Evolutionary conservation across 73 alveolate species (phyloP).

Genomic region (Tetrahymena malaccensis): DNA sequence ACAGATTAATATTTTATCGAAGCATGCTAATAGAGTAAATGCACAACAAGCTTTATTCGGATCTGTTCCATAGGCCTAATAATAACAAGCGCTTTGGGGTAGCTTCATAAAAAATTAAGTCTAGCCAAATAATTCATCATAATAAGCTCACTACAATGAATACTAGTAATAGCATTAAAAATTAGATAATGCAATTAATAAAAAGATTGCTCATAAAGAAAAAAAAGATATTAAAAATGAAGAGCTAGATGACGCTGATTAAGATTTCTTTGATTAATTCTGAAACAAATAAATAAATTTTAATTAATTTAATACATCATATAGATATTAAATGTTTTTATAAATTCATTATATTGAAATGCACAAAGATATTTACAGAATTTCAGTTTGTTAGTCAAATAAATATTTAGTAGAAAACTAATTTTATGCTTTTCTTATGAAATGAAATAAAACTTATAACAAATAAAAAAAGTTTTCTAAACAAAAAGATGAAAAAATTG

Average conservation of each 20-base stretch:
- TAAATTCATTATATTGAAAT: too few species aligned
- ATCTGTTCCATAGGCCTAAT: not conserved
- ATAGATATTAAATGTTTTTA: too few species aligned
- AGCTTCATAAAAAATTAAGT: not conserved
- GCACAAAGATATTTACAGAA: too few species aligned
- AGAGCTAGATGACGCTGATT: not conserved
- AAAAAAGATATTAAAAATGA: not conserved
- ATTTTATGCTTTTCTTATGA: too few species aligned
- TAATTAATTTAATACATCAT: not conserved
- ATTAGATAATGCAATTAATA: not conserved
- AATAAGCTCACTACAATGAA: not conserved
- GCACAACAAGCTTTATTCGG: not conserved
- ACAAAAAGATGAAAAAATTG: too few species aligned
- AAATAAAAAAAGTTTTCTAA: too few species aligned
- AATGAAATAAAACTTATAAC: too few species aligned
- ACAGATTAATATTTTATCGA: not conserved
- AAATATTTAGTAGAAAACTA: too few species aligned
- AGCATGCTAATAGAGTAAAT: not conserved
- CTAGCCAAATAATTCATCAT: not conserved
- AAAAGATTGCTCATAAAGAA: not conserved
- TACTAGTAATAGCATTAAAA: not conserved
- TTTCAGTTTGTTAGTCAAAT: too few species aligned
- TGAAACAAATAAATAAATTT: not conserved
- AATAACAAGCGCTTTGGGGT: not conserved
- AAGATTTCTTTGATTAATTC: not conserved